Percentiles rank a stretch among this genome's conserved stretches.
phyloP scores from a whole-genome alignment of 1,139 yeast species.

The Martiniozyma asiatica region DNA sequence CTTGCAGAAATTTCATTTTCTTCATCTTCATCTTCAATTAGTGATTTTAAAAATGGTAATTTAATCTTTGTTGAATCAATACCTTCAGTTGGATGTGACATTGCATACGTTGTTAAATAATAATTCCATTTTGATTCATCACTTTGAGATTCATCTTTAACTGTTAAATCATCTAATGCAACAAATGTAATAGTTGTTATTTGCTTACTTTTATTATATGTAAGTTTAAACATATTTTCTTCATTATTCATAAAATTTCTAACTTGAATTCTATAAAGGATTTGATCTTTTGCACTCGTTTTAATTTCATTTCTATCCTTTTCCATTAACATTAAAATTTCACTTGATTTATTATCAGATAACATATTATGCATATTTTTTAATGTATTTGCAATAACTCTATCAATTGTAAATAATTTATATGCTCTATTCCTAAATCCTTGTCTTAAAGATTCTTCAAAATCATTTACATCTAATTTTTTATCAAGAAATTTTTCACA shows the following conservation, averaged over 20 bases:
- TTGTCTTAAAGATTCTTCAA: conserved; percentile 90
- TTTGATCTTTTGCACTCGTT: conserved; percentile 81
- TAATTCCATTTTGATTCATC: conserved; percentile 84
- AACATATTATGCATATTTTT: conserved; percentile 78
- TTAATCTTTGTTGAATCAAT: conserved; percentile 69
- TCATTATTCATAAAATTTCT: conserved; percentile 71
- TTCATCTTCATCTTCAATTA: conserved; percentile 29
- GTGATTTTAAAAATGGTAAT: conserved; percentile 60
- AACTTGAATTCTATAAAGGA: conserved; percentile 78
- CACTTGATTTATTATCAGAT: conserved; percentile 72
- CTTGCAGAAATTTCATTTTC: conserved; percentile 56
- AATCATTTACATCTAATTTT: conserved; percentile 88
- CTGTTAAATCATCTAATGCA: conserved; percentile 77
- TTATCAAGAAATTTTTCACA: conserved; percentile 78
- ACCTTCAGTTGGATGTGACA: conserved; percentile 97
- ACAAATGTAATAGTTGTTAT: conserved; percentile 71
- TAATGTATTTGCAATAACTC: conserved; percentile 79
- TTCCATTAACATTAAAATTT: conserved; percentile 71
- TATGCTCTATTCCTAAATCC: conserved; percentile 91
- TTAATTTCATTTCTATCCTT: conserved; percentile 51
- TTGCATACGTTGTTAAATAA: conserved; percentile 80
- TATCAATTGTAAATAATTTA: conserved; percentile 84
- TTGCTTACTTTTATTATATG: conserved; percentile 43
- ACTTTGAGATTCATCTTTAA: conserved; percentile 47
- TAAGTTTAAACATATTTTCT: conserved; percentile 86